phyloP scores from a whole-genome alignment of 2,329 filamentous ascomycete genomes.

The Colletotrichum karsti region DNA sequence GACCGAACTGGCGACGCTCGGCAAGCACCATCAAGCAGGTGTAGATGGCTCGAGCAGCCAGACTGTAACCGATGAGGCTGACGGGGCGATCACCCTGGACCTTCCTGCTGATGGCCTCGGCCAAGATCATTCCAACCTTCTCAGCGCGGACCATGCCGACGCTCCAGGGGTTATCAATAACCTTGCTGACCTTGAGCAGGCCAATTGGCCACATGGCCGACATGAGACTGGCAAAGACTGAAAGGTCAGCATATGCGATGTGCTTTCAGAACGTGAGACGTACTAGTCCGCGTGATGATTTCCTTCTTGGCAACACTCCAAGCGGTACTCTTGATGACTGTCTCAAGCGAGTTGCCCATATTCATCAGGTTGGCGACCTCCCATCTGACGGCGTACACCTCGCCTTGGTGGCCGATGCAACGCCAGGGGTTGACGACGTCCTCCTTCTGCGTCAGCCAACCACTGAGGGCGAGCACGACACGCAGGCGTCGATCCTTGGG shows the following conservation, averaged over 20 bases:
- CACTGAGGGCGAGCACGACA: conserved; percentile 83
- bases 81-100: conserved; percentile 85
- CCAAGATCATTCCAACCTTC: conserved; percentile 76
- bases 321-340: conserved; percentile 80
- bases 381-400: conserved; percentile 86
- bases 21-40: conserved; percentile 83
- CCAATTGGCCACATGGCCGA: conserved; percentile 68
- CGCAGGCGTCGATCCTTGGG: conserved; percentile 74
- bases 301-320: conserved; percentile 74
- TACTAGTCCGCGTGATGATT: conserved; percentile 56
- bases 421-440: conserved; percentile 83
- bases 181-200: conserved; percentile 73
- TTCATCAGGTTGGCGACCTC: conserved; percentile 81
- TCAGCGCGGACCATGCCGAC: conserved; percentile 80
- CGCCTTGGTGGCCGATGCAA: conserved; percentile 75
- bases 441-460: conserved; percentile 79
- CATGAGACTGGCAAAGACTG: conserved; percentile 65
- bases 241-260: neutral
- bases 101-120: conserved; percentile 83
- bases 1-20: conserved; percentile 82
- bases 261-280: conserved; percentile 32
- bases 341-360: conserved; percentile 80
- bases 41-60: conserved; percentile 86
- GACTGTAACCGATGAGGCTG: conserved; percentile 82
- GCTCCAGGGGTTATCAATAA: conserved; percentile 85